Base-by-base conservation (phyloP, 2,329 filamentous ascomycete genomes). In the Neofusicoccum laricinum region DNA sequence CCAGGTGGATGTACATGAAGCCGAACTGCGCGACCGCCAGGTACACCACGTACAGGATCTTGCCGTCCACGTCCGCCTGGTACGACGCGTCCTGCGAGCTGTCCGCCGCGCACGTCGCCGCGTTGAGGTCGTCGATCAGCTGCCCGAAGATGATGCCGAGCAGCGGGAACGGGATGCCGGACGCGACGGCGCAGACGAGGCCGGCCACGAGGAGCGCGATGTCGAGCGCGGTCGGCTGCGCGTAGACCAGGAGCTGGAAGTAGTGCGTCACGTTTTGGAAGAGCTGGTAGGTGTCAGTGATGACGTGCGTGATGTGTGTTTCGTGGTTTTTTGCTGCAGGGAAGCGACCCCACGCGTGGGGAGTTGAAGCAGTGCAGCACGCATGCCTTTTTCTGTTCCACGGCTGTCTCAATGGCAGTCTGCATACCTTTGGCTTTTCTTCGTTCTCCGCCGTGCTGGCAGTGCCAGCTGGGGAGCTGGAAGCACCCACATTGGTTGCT, bases 101-200 rank as follows among this genome's bases (percentile, higher is more conserved):
- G 65, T 75, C 73, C 17, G 76, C 76, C 12, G 21, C 12, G 71
- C 85, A 88, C n/a, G 84, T 82, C 19, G 84, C 83, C 12, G 77
- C 74, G 70, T 88, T 88, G 70, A 89, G 79, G 66, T 85, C 79
- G 70, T 89, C 85, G 66, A 89, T 80, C 5, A 89, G 82, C 73
- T 88, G 78, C 63, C 87, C 86, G 68, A 89, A 89, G 61, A 89
- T 78, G 66, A 89, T 85, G 61, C 84, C 86, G 70, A 89, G 84
- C 19, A 89, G 77, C 14, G 87, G 87, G 64, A 88, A 87, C 0
- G 87, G 86, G 3, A 86, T 80, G 51, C 86, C 87, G n/a, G 86
- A 82, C 30, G 81, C 84, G 49, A 85, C 83, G 61, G 85, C 82
- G 62, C 78, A 77, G 30, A 83, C 50, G 64, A 73, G 67, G 57